These are phyloP conservation scores for Auriscalpium microsporum DNA, from an alignment of 768 basidiomycete species.

Conservation along the genomic window DNA sequence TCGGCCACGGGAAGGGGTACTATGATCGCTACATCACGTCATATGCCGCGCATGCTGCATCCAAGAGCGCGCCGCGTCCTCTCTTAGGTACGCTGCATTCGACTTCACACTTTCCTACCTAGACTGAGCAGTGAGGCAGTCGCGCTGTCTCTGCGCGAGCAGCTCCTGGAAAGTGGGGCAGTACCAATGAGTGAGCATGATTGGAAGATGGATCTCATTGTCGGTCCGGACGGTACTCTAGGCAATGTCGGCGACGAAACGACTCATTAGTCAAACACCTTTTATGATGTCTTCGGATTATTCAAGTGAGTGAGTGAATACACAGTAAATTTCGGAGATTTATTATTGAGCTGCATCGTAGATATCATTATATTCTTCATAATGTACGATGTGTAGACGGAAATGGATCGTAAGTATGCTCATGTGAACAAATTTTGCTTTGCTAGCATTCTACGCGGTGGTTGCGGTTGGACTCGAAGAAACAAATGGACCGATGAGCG, in stretches of 20 bases:
- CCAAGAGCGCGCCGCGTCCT: constrained; percentile 37
- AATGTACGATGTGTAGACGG: too few species aligned
- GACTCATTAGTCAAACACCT: too few species aligned
- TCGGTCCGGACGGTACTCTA: constrained; percentile 38
- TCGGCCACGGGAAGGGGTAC: constrained; percentile 80
- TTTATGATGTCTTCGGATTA: too few species aligned
- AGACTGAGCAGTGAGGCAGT: constrained; percentile 31
- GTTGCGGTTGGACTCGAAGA: too few species aligned
- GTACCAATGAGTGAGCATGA: constrained; percentile 52
- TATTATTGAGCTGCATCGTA: too few species aligned
- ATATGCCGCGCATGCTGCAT: constrained; percentile 29
- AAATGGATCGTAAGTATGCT: too few species aligned
- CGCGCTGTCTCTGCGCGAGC: constrained; percentile 57
- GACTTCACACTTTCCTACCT: constrained; percentile 1
- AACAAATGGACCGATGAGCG: too few species aligned
- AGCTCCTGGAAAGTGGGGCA: constrained; percentile 41
- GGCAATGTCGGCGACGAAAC: not conserved
- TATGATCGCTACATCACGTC: constrained; percentile 66
- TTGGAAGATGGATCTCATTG: constrained; percentile 55
- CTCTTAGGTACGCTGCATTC: constrained; percentile 42
- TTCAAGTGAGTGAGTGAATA: too few species aligned
- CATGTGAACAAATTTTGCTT: too few species aligned
- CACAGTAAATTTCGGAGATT: too few species aligned
- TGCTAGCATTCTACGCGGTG: too few species aligned
- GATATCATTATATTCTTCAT: too few species aligned